phyloP scores from a whole-genome alignment of 106 monocot genomes.

The Vanilla planifolia region DNA sequence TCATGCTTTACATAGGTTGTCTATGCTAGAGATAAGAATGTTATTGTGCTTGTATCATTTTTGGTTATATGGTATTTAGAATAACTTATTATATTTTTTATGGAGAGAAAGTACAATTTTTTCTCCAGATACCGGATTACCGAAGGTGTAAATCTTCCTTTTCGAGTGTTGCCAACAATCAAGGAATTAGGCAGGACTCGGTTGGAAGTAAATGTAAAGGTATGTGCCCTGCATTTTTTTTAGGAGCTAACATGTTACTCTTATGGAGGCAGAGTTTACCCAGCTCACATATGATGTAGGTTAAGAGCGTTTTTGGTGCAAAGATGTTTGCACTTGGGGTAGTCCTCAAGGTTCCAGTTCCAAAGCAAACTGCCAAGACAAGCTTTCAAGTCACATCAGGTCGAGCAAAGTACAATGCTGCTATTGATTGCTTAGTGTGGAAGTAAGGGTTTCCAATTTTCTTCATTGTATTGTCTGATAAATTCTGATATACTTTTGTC shows the following conservation, averaged over 20 bases:
- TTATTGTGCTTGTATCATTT: no score
- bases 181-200: slow-evolving; percentile 95
- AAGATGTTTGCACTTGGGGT: slow-evolving; percentile 99
- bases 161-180: slow-evolving; percentile 93
- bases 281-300: slow-evolving; percentile 34
- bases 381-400: slow-evolving; percentile 98
- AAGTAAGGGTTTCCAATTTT: slow-evolving; percentile 61
- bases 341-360: slow-evolving; percentile 95
- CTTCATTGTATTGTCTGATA: background rate
- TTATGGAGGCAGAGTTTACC: background rate
- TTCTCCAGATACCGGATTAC: slow-evolving; percentile 85
- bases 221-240: slow-evolving; percentile 11
- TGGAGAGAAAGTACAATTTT: background rate
- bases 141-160: slow-evolving; percentile 98
- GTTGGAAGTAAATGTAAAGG: slow-evolving; percentile 99
- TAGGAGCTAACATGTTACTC: background rate
- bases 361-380: slow-evolving; percentile 97
- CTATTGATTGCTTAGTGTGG: slow-evolving; percentile 95
- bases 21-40: no score
- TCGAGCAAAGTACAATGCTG: slow-evolving; percentile 96
- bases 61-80: no score
- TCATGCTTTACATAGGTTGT: no score
- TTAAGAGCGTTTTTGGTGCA: slow-evolving; percentile 96
- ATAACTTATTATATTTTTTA: no score
- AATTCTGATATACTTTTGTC: background rate